A percentile compares a stretch with the other conserved stretches of the same genome.
Conservation (phyloP, 257 asterid genomes). For the Knoxia roxburghii region DNA sequence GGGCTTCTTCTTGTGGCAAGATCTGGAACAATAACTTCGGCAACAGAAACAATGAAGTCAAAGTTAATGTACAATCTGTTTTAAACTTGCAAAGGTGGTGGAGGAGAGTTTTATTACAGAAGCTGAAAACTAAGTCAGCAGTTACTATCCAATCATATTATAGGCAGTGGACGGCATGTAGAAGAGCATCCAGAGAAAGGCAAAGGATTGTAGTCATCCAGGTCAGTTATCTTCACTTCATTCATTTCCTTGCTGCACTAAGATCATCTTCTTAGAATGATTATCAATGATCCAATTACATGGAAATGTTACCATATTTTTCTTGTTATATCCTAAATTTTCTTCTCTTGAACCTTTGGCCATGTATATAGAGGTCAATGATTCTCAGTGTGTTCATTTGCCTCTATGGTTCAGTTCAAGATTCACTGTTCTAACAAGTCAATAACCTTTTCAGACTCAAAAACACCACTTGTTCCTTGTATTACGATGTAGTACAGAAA, state of each 20-base stretch:
- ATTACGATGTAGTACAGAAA: neutral
- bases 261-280: neutral
- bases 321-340: neutral
- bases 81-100: conserved; percentile 85
- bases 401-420: neutral
- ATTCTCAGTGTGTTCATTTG: neutral
- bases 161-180: conserved; percentile 62
- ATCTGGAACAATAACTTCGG: conserved; percentile 19
- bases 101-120: conserved; percentile 42
- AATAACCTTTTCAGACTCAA: neutral
- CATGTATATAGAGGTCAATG: neutral
- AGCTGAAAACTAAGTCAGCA: conserved; percentile 40
- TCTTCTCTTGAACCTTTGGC: neutral
- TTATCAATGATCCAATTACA: neutral
- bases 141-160: conserved; percentile 60
- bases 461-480: neutral
- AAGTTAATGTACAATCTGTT: conserved; percentile 39
- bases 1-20: conserved; percentile 35
- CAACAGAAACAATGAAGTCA: conserved; percentile 40
- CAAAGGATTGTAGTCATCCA: conserved; percentile 54
- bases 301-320: neutral
- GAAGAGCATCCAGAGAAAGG: conserved; percentile 37
- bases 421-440: neutral
- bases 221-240: conserved; percentile 34
- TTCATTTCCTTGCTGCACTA: conserved; percentile 7